These are phyloP conservation scores for Vitis labrusca DNA, from an alignment of 164 flowering plant genomes.

Conservation along the genomic window DNA sequence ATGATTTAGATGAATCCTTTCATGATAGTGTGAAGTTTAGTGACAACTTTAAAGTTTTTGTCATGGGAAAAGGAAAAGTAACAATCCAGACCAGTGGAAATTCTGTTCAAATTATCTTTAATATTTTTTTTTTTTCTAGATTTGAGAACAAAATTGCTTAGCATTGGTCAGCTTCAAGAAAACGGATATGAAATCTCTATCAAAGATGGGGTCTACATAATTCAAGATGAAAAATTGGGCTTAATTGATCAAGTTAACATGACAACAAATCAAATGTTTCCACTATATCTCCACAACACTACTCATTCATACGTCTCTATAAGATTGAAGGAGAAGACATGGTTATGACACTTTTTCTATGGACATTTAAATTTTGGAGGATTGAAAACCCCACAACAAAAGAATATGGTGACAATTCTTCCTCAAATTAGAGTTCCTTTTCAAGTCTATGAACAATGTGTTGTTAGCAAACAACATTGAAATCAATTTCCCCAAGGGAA, in stretches of 20 bases:
- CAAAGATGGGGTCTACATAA: constrained; percentile 8
- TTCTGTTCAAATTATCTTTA: constrained; percentile 1
- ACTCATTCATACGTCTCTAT: not conserved
- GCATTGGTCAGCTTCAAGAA: not conserved
- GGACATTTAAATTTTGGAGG: too few relatives aligned
- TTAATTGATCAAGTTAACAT: constrained; percentile 11
- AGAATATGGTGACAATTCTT: not conserved
- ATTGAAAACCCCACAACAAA: too few relatives aligned
- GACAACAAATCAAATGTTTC: constrained; percentile 7
- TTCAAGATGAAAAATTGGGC: constrained; percentile 16
- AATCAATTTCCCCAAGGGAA: constrained; percentile 7
- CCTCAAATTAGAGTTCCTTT: constrained; percentile 5
- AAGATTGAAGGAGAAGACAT: not conserved
- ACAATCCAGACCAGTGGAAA: not conserved
- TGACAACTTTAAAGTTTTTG: not conserved
- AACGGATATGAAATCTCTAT: constrained; percentile 15
- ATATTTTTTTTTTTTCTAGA: constrained; percentile 15
- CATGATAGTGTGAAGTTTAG: not conserved
- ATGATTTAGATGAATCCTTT: not conserved
- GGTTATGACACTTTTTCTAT: too few relatives aligned
- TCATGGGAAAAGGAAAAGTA: not conserved
- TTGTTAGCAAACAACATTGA: not conserved
- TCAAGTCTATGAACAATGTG: not conserved
- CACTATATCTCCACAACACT: not conserved
- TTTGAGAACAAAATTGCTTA: constrained; percentile 1